Base-by-base conservation (phyloP, 768 basidiomycete genomes). In the Tremella fuciformis region DNA sequence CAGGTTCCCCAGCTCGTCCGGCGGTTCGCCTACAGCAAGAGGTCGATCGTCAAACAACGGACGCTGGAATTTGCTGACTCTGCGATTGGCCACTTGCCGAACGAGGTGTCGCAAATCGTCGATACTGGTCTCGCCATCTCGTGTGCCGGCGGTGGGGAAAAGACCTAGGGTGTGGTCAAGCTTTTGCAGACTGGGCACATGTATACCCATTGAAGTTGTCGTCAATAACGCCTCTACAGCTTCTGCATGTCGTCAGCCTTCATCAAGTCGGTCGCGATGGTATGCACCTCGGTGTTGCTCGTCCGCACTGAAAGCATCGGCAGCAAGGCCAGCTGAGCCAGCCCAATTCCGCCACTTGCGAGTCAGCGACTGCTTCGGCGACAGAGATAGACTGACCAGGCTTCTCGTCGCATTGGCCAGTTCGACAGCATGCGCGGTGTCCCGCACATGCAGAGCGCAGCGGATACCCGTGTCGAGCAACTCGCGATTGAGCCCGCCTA, bases 381-480 rank as follows among this genome's bases (percentile, higher is more conserved):
- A 46, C 4, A 22, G 16, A 15, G 42, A 46, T n/a, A 29, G 22
- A 62, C 66, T 56, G 26, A 70, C 69, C 34, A 55, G 39, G 19
- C 25, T 47, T 19, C 44, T 57, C 13, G 50, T 61, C 6, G 52
- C 42, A 16, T 48, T 24, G 13, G 63, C 70, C 1, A 71, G 54
- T 48, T 49, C 42, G 3, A 66, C 50, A 2, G 55, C 67, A 22
- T 38, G 42, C 1, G 47, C 50, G 3, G 19, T 9, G 55, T 72
- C 67, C 0, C 41, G 47, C n/a, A 39, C 29, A 0, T 25, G 48
- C 9, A 66, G 21, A 6, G 65, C 60, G 8, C 57, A 62, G 16
- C 63, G 56, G 1, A 67, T 66, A 16, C 62, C 67, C 15, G 49
- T 64, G 49, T 73, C 71, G 2, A 73, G 24, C 26, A 66, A 39